Conservation (phyloP, 78 protist species). For the Creolimax fragrantissima region DNA sequence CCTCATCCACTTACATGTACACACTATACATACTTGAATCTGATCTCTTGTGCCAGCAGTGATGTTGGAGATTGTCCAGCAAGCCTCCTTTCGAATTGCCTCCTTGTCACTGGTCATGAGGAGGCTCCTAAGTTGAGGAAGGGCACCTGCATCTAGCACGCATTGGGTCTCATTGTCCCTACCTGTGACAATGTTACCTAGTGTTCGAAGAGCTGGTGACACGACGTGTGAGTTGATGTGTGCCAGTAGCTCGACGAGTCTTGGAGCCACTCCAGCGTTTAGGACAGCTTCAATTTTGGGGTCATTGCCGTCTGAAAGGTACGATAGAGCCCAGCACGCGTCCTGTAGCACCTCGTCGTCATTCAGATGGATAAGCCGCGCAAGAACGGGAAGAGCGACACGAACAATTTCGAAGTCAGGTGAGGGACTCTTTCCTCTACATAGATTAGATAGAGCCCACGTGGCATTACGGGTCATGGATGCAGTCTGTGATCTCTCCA, state of each 20-base stretch:
- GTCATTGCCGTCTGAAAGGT: slow-evolving; percentile 88
- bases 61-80: slow-evolving; percentile 97
- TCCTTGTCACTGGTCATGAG: slow-evolving; percentile 16
- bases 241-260: slow-evolving; percentile 75
- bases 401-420: slow-evolving; percentile 36
- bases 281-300: slow-evolving; percentile 74
- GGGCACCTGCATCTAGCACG: neutral
- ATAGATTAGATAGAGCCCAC: slow-evolving; percentile 93
- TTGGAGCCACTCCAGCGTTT: slow-evolving; percentile 55
- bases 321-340: slow-evolving; percentile 94
- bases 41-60: slow-evolving; percentile 90
- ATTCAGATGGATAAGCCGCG: neutral
- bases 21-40: no score
- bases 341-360: slow-evolving; percentile 52
- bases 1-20: no score
- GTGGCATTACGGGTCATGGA: slow-evolving; percentile 88
- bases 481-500: slow-evolving; percentile 11
- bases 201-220: slow-evolving; percentile 89
- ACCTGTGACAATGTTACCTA: slow-evolving; percentile 97
- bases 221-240: slow-evolving; percentile 40
- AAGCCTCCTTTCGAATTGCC: slow-evolving; percentile 86
- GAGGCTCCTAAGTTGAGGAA: slow-evolving; percentile 39
- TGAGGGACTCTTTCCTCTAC: slow-evolving; percentile 91
- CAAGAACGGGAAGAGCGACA: slow-evolving; percentile 34
- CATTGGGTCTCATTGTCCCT: slow-evolving; percentile 79